Conservation (phyloP, 768 basidiomycete species). For the Amanita rubescens region DNA sequence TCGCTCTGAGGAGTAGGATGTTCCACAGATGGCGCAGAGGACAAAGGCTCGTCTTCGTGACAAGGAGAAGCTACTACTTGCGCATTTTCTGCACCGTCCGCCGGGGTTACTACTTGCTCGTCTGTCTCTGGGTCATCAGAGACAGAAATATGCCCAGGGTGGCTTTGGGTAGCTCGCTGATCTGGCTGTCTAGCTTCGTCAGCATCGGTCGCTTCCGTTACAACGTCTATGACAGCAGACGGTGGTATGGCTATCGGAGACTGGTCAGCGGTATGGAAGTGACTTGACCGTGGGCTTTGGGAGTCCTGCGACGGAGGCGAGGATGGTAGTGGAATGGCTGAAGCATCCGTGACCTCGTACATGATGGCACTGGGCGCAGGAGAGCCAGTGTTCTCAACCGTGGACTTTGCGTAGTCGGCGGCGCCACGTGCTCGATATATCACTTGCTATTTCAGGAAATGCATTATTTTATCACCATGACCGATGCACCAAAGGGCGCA, state of each 20-base stretch:
- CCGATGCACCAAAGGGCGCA: slow-evolving; percentile 43
- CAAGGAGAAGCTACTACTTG: neutral
- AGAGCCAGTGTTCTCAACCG: neutral
- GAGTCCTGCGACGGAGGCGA: slow-evolving; percentile 4
- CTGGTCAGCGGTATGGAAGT: neutral
- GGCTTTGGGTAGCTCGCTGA: neutral
- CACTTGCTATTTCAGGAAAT: neutral
- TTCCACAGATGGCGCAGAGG: slow-evolving; percentile 6
- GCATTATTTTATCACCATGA: neutral
- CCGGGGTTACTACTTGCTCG: neutral
- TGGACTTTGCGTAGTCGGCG: neutral
- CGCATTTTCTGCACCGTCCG: neutral
- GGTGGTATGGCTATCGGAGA: neutral
- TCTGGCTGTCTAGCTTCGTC: neutral
- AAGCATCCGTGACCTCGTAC: slow-evolving; percentile 3
- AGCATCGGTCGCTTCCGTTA: neutral
- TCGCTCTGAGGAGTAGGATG: slow-evolving; percentile 1
- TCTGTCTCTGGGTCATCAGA: neutral
- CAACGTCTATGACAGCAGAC: neutral
- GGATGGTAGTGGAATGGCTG: slow-evolving; percentile 1
- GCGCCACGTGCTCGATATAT: neutral
- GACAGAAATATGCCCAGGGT: neutral
- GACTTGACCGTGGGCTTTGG: neutral
- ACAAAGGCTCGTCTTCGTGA: neutral
- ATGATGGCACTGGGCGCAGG: neutral